Percentiles rank a stretch among this genome's conserved stretches.
Conservation (phyloP, 2,329 filamentous ascomycete species). For the Hypoxylon sp. region DNA sequence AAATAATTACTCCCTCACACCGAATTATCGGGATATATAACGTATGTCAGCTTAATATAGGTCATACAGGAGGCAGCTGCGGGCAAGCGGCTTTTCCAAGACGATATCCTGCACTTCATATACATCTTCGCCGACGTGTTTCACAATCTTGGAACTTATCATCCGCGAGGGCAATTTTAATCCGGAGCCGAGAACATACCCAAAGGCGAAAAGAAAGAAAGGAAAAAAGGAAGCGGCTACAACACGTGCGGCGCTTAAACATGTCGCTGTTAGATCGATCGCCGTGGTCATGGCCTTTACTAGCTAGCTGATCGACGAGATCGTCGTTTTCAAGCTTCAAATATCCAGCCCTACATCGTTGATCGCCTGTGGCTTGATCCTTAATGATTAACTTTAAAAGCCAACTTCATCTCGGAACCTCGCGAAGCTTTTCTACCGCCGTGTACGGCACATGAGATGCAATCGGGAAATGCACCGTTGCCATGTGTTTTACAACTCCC, state of each 20-base stretch:
- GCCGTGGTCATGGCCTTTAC: conserved; percentile 1
- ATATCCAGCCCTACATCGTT: conserved; percentile 34
- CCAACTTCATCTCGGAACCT: conserved; percentile 17
- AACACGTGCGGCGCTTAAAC: neutral
- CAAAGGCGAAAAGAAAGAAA: conserved; percentile 3
- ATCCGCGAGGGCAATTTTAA: neutral
- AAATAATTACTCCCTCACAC: neutral
- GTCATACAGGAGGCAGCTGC: conserved; percentile 27
- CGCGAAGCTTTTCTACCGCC: neutral
- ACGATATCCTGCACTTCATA: conserved; percentile 9
- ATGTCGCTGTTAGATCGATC: conserved; percentile 31
- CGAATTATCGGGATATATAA: conserved; percentile 4
- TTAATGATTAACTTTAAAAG: conserved; percentile 18
- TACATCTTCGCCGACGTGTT: conserved; percentile 16
- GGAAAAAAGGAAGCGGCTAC: conserved; percentile 10
- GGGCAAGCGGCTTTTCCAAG: conserved; percentile 20
- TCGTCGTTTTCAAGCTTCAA: conserved; percentile 26
- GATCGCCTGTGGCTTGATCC: conserved; percentile 15
- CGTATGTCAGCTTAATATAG: conserved; percentile 34
- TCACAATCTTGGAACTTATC: conserved; percentile 5
- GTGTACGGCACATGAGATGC: conserved; percentile 2
- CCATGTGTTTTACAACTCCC: neutral
- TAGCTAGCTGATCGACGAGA: conserved; percentile 34
- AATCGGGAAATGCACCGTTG: neutral
- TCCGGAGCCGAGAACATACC: neutral